Base-by-base conservation (phyloP, 192 early-diverging fungal species). In the Podila clonocystis region DNA sequence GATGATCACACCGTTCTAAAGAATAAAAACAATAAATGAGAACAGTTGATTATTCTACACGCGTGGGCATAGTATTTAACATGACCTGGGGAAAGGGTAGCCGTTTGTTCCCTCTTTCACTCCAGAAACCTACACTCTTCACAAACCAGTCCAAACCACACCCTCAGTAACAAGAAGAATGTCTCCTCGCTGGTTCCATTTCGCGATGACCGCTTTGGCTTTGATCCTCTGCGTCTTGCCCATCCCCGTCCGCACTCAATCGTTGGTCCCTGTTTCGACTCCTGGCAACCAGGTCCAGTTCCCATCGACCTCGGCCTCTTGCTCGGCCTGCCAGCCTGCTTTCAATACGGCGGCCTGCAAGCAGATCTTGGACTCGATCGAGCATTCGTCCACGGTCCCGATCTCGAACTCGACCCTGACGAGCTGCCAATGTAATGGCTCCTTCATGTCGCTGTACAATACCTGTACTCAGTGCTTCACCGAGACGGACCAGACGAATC, bases 351-450 rank as follows among this genome's bases (percentile, higher is more conserved):
- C 61, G 1, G 34, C 71, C 41, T 80, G 77, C 34, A 61, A 80
- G 50, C 30, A 31, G 24, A 80, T 80, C 48, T 45, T 80, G 26
- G 22, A 58, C 50, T 68, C 77, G 19, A 80, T 80, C 55, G n/a
- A 52, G 6, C 50, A 50, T 9, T 62, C 64, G 0, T 58, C 70
- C 24, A 38, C 65, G 1, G 26, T 13, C 9, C 50, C 71, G 1
- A 68, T 80, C 24, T 73, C 70, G 26, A 80, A 72, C 29, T 33
- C 65, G 38, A 80, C 71, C 57, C 20, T 80, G 69, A 66, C 67
- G 33, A 62, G 17, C n/a, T 80, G 77, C 45, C 77, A 80, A 55
- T 80, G 77, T 71, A 64, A 62, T 6, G 26, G 50, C 7, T 28
- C 67, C 22, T 80, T 80, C 70, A 12, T 80, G 31, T 52, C 62